These are phyloP conservation scores for Cyberlindnera subsufficiens DNA, from an alignment of 805 yeast genomes.

Conservation along the genomic window DNA sequence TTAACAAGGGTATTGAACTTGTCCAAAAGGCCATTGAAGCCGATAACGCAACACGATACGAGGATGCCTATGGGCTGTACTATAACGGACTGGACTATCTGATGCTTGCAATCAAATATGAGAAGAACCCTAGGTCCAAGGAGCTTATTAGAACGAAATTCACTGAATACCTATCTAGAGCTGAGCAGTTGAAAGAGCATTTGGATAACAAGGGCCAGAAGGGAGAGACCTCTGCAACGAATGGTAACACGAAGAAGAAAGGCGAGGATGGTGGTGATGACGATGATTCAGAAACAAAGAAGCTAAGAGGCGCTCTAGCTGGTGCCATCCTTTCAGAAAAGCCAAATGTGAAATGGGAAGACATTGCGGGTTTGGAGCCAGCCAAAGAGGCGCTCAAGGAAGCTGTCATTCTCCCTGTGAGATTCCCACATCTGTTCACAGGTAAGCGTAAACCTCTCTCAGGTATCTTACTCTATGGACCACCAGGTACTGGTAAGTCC, in stretches of 20 bases:
- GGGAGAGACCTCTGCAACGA: slow-evolving; percentile 31
- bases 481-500: slow-evolving; percentile 98
- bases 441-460: slow-evolving; percentile 92
- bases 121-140: slow-evolving; percentile 84
- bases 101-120: slow-evolving; percentile 93
- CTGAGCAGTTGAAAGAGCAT: slow-evolving; percentile 89
- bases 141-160: slow-evolving; percentile 84
- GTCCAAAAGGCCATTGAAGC: slow-evolving; percentile 94
- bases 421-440: slow-evolving; percentile 90
- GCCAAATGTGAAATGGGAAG: slow-evolving; percentile 92
- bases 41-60: slow-evolving; percentile 83
- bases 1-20: slow-evolving; percentile 90
- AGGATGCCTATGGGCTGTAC: slow-evolving; percentile 90
- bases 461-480: slow-evolving; percentile 85
- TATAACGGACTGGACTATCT: slow-evolving; percentile 91
- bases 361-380: slow-evolving; percentile 90
- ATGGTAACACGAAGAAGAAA: slow-evolving; percentile 45
- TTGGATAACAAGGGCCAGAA: slow-evolving; percentile 55
- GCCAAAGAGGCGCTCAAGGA: slow-evolving; percentile 97
- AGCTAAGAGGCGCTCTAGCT: slow-evolving; percentile 82
- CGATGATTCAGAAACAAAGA: slow-evolving; percentile 79
- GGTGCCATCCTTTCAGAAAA: slow-evolving; percentile 88
- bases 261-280: slow-evolving; percentile 59
- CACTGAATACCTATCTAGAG: slow-evolving; percentile 86
- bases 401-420: slow-evolving; percentile 94